These are phyloP conservation scores for Epichloe sibirici DNA, from an alignment of 2,329 filamentous ascomycete species.

Conservation along the genomic window DNA sequence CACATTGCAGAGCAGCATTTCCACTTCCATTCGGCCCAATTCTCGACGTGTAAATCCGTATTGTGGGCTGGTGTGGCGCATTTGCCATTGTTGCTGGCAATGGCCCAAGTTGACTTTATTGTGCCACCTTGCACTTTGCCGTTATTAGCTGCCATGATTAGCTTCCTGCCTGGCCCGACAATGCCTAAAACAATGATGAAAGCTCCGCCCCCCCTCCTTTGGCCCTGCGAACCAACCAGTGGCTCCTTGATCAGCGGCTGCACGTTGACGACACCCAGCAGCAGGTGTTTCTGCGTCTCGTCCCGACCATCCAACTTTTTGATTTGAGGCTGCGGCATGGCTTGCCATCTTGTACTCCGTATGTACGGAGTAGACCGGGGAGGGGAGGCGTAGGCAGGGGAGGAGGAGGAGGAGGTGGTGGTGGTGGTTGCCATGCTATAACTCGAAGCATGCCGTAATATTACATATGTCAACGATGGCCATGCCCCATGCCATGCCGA, in stretches of 20 bases:
- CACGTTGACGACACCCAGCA: slow-evolving; percentile 14
- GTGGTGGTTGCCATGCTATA: not conserved
- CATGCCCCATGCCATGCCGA: not conserved
- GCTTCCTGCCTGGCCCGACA: not conserved
- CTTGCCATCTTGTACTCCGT: too few species aligned
- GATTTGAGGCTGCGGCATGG: not conserved
- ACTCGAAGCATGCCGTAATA: not conserved
- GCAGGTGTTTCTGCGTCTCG: slow-evolving; percentile 6
- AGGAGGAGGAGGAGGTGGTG: not conserved
- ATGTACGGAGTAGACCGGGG: too few species aligned
- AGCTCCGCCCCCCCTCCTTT: not conserved
- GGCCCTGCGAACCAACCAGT: not conserved
- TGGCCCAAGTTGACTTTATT: not conserved
- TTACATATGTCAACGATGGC: not conserved
- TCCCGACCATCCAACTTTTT: slow-evolving; percentile 10
- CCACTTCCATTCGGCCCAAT: not conserved
- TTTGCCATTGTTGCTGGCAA: too few species aligned
- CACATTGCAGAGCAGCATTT: not conserved
- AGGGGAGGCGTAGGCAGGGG: too few species aligned
- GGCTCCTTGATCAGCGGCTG: slow-evolving; percentile 6
- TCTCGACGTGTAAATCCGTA: not conserved
- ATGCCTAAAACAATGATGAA: not conserved
- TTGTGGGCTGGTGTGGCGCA: too few species aligned
- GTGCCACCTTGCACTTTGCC: not conserved
- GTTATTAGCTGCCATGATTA: not conserved